These are phyloP conservation scores for Sanghuangporus sanghuang DNA, from an alignment of 1,284 basidiomycete species.

Conservation along the genomic window DNA sequence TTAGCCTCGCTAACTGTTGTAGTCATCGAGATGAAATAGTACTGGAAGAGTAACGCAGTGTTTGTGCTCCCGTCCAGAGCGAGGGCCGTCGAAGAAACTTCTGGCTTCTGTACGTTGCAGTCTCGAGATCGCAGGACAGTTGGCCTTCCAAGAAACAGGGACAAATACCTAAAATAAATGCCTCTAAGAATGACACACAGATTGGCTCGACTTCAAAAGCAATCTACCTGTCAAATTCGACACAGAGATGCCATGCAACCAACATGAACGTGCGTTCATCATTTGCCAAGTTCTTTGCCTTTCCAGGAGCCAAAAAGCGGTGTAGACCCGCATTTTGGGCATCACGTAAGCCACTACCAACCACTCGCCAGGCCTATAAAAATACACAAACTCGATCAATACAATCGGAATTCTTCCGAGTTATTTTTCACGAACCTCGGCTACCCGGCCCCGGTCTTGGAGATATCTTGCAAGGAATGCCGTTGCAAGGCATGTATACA, in stretches of 20 bases:
- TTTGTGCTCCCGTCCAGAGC: conserved; percentile 22
- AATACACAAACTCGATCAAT: background rate
- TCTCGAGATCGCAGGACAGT: conserved; percentile 29
- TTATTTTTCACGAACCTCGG: conserved; percentile 3
- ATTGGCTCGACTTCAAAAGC: background rate
- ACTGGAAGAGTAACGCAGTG: conserved; percentile 32
- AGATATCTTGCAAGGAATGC: conserved; percentile 42
- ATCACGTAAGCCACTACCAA: conserved; percentile 38
- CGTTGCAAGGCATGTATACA: conserved; percentile 44
- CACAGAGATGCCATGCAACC: conserved; percentile 7
- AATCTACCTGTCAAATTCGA: conserved; percentile 7
- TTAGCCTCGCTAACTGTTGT: conserved; percentile 37
- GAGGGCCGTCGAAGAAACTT: conserved; percentile 28
- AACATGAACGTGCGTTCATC: conserved; percentile 30
- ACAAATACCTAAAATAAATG: conserved; percentile 5
- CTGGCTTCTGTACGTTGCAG: conserved; percentile 19
- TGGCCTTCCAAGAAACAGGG: conserved; percentile 40
- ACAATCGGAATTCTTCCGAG: background rate
- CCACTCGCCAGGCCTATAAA: conserved; percentile 50
- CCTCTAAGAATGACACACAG: background rate
- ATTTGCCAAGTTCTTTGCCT: conserved; percentile 43
- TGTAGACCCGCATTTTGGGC: conserved; percentile 48
- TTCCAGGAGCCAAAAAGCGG: conserved; percentile 39
- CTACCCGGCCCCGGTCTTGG: conserved; percentile 37
- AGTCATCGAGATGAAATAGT: conserved; percentile 33